Evolutionary conservation across 352 stramenopile genomes (phyloP).

Genomic region (Phytopythium oedochilum): DNA sequence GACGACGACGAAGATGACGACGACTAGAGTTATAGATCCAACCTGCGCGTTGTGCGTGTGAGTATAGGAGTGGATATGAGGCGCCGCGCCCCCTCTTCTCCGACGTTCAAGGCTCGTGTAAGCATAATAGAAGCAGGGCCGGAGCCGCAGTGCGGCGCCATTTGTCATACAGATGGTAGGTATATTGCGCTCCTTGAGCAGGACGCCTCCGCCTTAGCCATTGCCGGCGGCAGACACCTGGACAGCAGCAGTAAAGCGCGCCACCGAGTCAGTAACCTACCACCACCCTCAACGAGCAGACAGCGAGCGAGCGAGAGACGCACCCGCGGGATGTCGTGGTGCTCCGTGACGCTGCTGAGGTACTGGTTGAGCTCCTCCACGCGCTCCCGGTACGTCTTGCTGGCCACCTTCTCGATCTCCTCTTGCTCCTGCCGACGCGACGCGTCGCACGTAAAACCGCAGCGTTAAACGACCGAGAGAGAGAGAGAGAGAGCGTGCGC

Average conservation of each 20-base stretch:
- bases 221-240: slow-evolving; percentile 88
- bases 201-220: slow-evolving; percentile 48
- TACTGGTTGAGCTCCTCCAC: slow-evolving; percentile 98
- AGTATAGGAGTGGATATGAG: not conserved
- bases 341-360: slow-evolving; percentile 93
- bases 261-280: not conserved
- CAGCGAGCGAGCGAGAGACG: slow-evolving; percentile 6
- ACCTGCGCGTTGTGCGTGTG: no score
- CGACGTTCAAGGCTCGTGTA: not conserved
- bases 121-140: not conserved
- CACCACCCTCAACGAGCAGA: not conserved
- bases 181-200: no score
- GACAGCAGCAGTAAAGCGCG: not conserved
- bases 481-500: no score
- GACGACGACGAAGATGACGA: slow-evolving; percentile 17
- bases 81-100: no score
- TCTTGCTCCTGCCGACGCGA: slow-evolving; percentile 66
- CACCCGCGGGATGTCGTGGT: slow-evolving; percentile 97
- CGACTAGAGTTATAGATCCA: slow-evolving; percentile 9
- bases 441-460: no score
- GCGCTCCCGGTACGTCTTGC: slow-evolving; percentile 88
- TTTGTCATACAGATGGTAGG: no score
- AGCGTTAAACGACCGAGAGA: no score
- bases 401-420: slow-evolving; percentile 79
- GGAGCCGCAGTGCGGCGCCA: no score